Percentiles rank a stretch among this genome's conserved stretches.
These are phyloP conservation scores for Ganoderma meredithae DNA, from an alignment of 1,284 basidiomycete species.

Conservation along the genomic window DNA sequence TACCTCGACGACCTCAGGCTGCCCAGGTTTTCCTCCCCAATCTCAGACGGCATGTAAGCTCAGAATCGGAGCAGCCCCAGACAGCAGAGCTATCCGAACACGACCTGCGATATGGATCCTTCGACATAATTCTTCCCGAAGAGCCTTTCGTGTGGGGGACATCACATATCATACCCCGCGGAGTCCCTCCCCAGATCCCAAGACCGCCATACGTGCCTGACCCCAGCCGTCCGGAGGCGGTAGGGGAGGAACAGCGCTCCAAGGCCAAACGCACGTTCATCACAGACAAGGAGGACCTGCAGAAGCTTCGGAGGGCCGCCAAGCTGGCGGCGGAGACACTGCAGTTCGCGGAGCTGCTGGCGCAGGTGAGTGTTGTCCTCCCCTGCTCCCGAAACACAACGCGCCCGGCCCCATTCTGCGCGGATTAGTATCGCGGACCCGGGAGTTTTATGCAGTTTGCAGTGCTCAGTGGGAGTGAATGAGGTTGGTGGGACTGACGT, in stretches of 20 bases:
- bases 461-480: too few relatives aligned
- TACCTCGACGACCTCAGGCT: not conserved
- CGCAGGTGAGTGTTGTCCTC: constrained; percentile 54
- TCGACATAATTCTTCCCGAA: constrained; percentile 69
- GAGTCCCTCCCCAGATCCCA: constrained; percentile 65
- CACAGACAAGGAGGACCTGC: constrained; percentile 67
- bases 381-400: not conserved
- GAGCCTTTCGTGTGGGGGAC: constrained; percentile 74
- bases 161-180: constrained; percentile 62
- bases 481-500: not conserved
- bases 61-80: not conserved
- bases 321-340: constrained; percentile 69
- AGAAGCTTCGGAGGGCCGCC: constrained; percentile 63
- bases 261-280: constrained; percentile 52
- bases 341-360: constrained; percentile 61
- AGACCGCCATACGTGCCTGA: constrained; percentile 68
- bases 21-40: not conserved
- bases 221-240: constrained; percentile 19
- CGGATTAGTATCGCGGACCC: not conserved
- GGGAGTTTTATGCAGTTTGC: not conserved
- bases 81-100: constrained; percentile 24
- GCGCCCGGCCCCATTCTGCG: not conserved
- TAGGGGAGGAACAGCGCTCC: constrained; percentile 20
- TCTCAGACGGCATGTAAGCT: constrained; percentile 9
- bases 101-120: constrained; percentile 50